Conservation (phyloP, 2,329 filamentous ascomycete species). For the Hypoxylon sp. region DNA sequence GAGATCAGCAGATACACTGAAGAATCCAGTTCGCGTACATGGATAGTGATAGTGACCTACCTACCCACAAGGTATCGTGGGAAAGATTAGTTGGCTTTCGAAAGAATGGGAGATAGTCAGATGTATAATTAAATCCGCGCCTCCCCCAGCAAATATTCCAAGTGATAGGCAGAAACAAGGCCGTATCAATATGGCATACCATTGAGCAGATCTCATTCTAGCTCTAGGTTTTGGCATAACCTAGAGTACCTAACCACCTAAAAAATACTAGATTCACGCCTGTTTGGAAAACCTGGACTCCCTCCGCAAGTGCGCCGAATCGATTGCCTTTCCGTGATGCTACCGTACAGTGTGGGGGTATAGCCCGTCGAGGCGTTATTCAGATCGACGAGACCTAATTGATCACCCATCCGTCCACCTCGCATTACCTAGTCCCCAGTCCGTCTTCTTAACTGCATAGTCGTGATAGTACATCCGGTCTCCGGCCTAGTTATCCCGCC, state of each 20-base stretch:
- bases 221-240: not conserved
- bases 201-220: not conserved
- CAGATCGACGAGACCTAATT: not conserved
- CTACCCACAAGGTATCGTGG: not conserved
- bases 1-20: no score
- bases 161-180: not conserved
- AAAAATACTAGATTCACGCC: not conserved
- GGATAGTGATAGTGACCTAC: no score
- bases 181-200: not conserved
- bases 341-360: constrained; percentile 26
- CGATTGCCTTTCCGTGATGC: constrained; percentile 13
- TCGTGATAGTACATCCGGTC: not conserved
- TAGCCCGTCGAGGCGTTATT: constrained; percentile 2
- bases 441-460: not conserved
- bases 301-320: constrained; percentile 25
- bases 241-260: not conserved
- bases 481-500: constrained; percentile 42
- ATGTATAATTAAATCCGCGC: not conserved
- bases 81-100: not conserved
- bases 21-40: no score
- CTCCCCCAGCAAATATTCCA: not conserved
- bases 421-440: not conserved
- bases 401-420: not conserved
- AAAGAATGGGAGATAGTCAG: not conserved
- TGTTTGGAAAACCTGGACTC: constrained; percentile 23